Percentiles rank a stretch among this genome's conserved stretches.
Evolutionary conservation across 2,329 filamentous ascomycete species (phyloP).

Genomic region (Hymenoscyphus scutula): DNA sequence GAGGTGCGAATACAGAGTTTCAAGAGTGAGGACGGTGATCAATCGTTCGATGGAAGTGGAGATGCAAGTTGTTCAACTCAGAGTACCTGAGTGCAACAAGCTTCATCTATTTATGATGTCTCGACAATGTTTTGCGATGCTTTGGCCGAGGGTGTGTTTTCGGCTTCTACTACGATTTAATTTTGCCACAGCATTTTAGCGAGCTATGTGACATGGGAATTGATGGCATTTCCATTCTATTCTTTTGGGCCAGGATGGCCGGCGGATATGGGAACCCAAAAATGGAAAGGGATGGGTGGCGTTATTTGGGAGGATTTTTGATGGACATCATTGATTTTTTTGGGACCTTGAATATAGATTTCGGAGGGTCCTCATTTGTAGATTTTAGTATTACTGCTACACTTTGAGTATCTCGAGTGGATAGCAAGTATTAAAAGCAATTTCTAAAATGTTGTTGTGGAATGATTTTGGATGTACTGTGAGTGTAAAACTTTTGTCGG

Average conservation of each 20-base stretch:
- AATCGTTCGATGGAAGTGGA: slow-evolving; percentile 4
- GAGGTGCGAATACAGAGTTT: slow-evolving; percentile 86
- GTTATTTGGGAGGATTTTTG: background rate
- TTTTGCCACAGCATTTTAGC: background rate
- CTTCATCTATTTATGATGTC: background rate
- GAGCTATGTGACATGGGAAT: background rate
- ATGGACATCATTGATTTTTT: background rate
- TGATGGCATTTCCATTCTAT: background rate
- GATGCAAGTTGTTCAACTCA: slow-evolving; percentile 2
- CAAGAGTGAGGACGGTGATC: slow-evolving; percentile 28
- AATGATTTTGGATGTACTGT: no score
- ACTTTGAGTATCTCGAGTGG: no score
- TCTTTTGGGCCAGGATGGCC: background rate
- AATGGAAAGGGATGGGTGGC: background rate
- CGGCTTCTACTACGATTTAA: background rate
- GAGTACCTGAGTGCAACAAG: background rate
- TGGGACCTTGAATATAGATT: background rate
- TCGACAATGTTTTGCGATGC: background rate
- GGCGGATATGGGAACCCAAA: background rate
- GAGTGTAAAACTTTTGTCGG: no score
- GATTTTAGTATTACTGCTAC: no score
- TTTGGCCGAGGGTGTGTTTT: background rate
- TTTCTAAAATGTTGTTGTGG: no score
- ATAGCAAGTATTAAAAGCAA: no score
- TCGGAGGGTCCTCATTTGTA: no score